Evolutionary conservation across 2,329 filamentous ascomycete species (phyloP), one percentile per base, ranked within the genome.

Genomic region (Fusarium tupiense): DNA sequence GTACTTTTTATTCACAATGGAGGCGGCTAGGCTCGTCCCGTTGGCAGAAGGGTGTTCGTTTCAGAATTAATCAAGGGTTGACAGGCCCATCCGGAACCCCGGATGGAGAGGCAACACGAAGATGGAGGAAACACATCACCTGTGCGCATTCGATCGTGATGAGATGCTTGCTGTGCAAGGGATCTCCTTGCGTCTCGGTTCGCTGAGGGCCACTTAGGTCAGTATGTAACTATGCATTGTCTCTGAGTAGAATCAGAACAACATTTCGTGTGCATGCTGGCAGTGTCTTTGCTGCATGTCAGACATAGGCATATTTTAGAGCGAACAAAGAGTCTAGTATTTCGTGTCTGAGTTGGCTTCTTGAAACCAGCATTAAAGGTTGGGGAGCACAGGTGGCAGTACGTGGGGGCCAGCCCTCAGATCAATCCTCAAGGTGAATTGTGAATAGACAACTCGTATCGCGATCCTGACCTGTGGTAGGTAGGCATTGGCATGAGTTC

Each of bases 11-110:
- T 43, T 62, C 60, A 49, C 31, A 41, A 60, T 54, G 60, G 52
- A 57, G 56, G 68, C 29, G 47, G 56, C 54, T 72, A 63, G 64
- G 64, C 58, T 66, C 64, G 37, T 64, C 70, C 64, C 56, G 50
- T 53, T 40, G n/a, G 35, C 22, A 49, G 44, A 62, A 52, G 57
- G 58, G 62, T 60, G 52, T 66, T 72, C 37, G 72, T 74, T 74
- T 72, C 72, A 73, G 64, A 66, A 29, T 61, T 44, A 41, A 52
- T 47, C 59, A 63, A 58, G 68, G 63, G 43, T 67, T 64, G 50
- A 58, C 40, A 71, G 61, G 53, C 54, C 53, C 43, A 61, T 46
- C 49, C 44, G 64, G 56, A 69, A 37, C 58, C 68, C 56, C 38
- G 35, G 44, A 49, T 56, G 35, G 50, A 54, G 54, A 60, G 56